These are phyloP conservation scores for Pulveroboletus sp. DNA, from an alignment of 768 basidiomycete genomes.

Conservation along the genomic window DNA sequence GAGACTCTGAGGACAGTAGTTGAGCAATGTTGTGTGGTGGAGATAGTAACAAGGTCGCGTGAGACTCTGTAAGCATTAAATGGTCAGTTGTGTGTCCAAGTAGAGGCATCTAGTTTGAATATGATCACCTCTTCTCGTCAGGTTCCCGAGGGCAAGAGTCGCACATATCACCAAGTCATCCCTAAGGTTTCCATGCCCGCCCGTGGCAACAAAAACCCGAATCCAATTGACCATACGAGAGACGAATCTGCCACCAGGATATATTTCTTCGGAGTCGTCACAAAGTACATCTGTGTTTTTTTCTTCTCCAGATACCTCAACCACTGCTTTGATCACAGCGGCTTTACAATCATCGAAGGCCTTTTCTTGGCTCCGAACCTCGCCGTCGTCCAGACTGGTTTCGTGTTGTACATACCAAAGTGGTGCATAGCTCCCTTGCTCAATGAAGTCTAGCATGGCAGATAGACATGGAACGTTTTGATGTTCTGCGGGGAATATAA, in stretches of 20 bases:
- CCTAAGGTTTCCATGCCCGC: conserved; percentile 32
- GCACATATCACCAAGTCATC: conserved; percentile 85
- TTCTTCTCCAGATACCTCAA: conserved; percentile 81
- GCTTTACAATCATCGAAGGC: conserved; percentile 80
- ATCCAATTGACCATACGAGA: conserved; percentile 75
- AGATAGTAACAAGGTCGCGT: conserved; percentile 56
- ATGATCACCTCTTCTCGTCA: conserved; percentile 64
- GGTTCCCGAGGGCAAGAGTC: conserved; percentile 75
- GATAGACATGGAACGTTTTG: conserved; percentile 53
- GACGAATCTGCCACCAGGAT: conserved; percentile 69
- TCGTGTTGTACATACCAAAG: conserved; percentile 50
- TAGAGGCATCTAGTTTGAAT: not conserved
- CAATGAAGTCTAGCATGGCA: conserved; percentile 68
- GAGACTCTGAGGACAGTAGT: conserved; percentile 49
- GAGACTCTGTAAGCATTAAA: conserved; percentile 41
- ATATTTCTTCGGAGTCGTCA: conserved; percentile 51
- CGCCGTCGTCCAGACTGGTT: conserved; percentile 33
- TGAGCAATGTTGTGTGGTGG: conserved; percentile 62
- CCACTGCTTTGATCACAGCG: conserved; percentile 78
- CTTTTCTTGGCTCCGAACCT: conserved; percentile 60
- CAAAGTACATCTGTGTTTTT: conserved; percentile 75
- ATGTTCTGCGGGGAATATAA: conserved; percentile 55
- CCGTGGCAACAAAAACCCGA: conserved; percentile 44
- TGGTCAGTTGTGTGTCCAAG: conserved; percentile 6
- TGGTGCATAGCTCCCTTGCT: conserved; percentile 61